Evolutionary conservation across 768 basidiomycete species (phyloP).

Genomic region (Udeniomyces megalosporus): DNA sequence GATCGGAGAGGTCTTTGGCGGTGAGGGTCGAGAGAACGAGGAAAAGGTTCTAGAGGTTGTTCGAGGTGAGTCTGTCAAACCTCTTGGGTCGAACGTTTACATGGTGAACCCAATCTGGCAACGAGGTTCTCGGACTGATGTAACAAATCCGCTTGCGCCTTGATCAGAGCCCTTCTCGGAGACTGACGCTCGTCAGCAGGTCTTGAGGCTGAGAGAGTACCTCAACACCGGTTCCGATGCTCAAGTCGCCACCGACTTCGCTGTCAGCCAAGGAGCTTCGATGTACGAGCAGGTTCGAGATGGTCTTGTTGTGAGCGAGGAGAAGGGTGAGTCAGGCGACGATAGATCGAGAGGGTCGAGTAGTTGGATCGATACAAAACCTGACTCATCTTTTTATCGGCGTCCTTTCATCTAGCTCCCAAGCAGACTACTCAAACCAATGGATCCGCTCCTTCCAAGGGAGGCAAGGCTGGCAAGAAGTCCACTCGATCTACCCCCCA

Average conservation of each 20-base stretch:
- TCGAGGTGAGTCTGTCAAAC: conserved; percentile 28
- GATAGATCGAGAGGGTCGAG: neutral
- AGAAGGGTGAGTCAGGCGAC: conserved; percentile 18
- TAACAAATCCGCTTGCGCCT: neutral
- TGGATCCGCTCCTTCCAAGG: neutral
- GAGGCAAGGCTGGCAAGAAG: conserved; percentile 2
- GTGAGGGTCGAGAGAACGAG: conserved; percentile 19
- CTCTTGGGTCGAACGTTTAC: no score
- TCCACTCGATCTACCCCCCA: neutral
- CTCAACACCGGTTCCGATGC: conserved; percentile 44
- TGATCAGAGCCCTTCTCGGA: conserved; percentile 34
- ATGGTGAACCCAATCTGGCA: no score
- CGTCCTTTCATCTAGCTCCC: neutral
- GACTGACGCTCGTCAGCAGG: conserved; percentile 44
- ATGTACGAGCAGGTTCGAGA: conserved; percentile 31
- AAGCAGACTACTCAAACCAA: neutral
- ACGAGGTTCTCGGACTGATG: conserved; percentile 21
- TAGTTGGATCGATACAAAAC: conserved; percentile 18
- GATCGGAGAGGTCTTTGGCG: conserved; percentile 31
- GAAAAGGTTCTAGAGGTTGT: conserved; percentile 31
- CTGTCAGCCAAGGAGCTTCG: conserved; percentile 24
- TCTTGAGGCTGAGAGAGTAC: conserved; percentile 44
- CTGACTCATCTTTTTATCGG: no score
- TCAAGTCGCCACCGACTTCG: conserved; percentile 31
- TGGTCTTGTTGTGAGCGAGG: conserved; percentile 21